Conservation (phyloP, 495 filamentous ascomycete species). For the Penicillium pancosmium region DNA sequence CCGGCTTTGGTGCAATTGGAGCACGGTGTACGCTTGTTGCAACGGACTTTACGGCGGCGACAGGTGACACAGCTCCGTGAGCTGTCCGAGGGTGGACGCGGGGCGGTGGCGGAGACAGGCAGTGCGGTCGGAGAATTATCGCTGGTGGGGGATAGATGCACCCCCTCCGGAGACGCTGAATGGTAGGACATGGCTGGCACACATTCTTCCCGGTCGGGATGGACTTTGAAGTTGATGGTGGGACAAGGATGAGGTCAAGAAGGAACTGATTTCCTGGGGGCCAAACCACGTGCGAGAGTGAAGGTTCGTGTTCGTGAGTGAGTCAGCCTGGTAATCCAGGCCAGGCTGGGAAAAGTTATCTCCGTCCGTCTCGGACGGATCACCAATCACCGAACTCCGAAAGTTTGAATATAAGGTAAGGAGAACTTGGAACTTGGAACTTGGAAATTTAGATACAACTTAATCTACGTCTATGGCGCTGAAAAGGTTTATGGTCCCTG, state of each 20-base stretch:
- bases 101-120: slow-evolving; percentile 20
- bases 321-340: background rate
- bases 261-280: slow-evolving; percentile 7
- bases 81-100: slow-evolving; percentile 38
- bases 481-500: too few relatives aligned
- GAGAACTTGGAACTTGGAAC: background rate
- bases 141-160: slow-evolving; percentile 20
- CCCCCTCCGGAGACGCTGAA: slow-evolving; percentile 27
- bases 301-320: background rate
- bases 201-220: slow-evolving; percentile 13
- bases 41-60: slow-evolving; percentile 80
- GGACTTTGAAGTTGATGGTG: background rate
- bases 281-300: slow-evolving; percentile 13
- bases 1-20: slow-evolving; percentile 79
- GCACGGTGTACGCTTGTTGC: slow-evolving; percentile 83
- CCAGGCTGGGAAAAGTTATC: background rate
- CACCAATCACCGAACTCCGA: background rate
- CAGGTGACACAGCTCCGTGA: slow-evolving; percentile 84
- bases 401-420: background rate
- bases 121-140: slow-evolving; percentile 26
- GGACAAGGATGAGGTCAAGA: background rate
- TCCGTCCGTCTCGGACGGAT: background rate
- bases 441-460: too few relatives aligned
- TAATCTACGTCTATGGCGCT: too few relatives aligned
- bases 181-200: slow-evolving; percentile 36